These are phyloP conservation scores for Venturia pyrina DNA, from an alignment of 2,329 filamentous ascomycete species.

Conservation along the genomic window DNA sequence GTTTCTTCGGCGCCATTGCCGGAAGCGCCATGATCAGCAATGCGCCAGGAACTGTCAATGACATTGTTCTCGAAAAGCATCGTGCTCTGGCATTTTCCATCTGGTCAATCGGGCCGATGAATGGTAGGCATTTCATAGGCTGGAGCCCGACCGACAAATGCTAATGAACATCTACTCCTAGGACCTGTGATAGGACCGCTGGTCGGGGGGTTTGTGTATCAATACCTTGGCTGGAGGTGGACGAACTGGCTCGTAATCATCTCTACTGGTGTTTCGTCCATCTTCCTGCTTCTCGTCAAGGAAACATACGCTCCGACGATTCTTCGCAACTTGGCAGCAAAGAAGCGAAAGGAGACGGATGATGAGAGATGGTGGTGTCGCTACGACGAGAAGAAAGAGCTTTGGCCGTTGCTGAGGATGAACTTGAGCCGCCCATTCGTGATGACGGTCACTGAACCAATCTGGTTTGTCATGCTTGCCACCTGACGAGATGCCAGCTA, in stretches of 20 bases:
- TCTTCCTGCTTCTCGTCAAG: conserved; percentile 49
- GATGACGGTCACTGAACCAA: conserved; percentile 72
- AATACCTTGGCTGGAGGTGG: conserved; percentile 81
- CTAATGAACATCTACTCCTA: not conserved
- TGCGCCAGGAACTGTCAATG: conserved; percentile 70
- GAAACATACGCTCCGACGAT: conserved; percentile 72
- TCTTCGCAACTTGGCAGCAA: conserved; percentile 55
- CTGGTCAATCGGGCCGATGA: conserved; percentile 76
- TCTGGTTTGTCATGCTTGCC: conserved; percentile 48
- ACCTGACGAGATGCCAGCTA: not conserved
- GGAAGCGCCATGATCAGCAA: conserved; percentile 77
- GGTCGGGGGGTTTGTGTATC: conserved; percentile 70
- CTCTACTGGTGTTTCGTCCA: conserved; percentile 51
- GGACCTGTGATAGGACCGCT: conserved; percentile 47
- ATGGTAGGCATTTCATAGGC: conserved; percentile 46
- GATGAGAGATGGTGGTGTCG: conserved; percentile 68
- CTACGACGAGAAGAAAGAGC: conserved; percentile 62
- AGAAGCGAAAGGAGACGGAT: conserved; percentile 55
- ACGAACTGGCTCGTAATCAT: conserved; percentile 70
- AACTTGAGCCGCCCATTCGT: conserved; percentile 71
- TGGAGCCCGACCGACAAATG: not conserved
- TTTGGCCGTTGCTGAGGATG: conserved; percentile 58
- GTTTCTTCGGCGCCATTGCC: conserved; percentile 66
- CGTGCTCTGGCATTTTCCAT: conserved; percentile 75
- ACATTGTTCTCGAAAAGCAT: conserved; percentile 71